These are phyloP conservation scores for Zanthoxylum bungeanum DNA, from an alignment of 345 rosid species.

Conservation along the genomic window DNA sequence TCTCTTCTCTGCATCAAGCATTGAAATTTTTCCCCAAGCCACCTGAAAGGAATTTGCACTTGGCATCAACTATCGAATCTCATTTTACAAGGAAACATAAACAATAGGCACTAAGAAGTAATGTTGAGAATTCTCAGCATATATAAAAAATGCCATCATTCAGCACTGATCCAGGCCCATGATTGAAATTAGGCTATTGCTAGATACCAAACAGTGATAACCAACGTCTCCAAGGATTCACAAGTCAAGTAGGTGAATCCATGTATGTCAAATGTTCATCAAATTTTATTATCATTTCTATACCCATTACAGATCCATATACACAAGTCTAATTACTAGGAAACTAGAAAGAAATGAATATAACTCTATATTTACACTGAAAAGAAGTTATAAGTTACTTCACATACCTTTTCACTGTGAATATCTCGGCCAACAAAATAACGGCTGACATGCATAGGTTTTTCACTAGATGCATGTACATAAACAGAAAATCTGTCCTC, in stretches of 20 bases:
- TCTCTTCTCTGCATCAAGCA: slow-evolving; percentile 74
- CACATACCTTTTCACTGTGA: slow-evolving; percentile 51
- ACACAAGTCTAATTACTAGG: background rate
- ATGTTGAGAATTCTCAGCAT: background rate
- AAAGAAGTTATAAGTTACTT: background rate
- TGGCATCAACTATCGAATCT: slow-evolving; percentile 7
- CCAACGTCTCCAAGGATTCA: background rate
- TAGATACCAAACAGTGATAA: background rate
- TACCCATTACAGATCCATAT: background rate
- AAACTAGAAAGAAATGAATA: background rate
- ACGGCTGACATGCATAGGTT: slow-evolving; percentile 45
- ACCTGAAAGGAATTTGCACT: slow-evolving; percentile 36
- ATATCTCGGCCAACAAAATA: slow-evolving; percentile 61
- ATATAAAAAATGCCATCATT: background rate
- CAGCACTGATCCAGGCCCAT: background rate
- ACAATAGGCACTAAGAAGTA: background rate
- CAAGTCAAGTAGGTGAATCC: background rate
- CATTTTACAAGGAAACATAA: background rate
- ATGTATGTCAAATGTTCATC: background rate
- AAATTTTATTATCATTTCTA: background rate
- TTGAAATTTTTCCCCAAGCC: slow-evolving; percentile 67
- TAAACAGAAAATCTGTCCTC: slow-evolving; percentile 54
- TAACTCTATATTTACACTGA: background rate
- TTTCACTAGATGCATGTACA: slow-evolving; percentile 61
- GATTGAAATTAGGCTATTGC: background rate